These are phyloP conservation scores for Penicillium corylophilum DNA, from an alignment of 2,329 filamentous ascomycete species.

Conservation along the genomic window DNA sequence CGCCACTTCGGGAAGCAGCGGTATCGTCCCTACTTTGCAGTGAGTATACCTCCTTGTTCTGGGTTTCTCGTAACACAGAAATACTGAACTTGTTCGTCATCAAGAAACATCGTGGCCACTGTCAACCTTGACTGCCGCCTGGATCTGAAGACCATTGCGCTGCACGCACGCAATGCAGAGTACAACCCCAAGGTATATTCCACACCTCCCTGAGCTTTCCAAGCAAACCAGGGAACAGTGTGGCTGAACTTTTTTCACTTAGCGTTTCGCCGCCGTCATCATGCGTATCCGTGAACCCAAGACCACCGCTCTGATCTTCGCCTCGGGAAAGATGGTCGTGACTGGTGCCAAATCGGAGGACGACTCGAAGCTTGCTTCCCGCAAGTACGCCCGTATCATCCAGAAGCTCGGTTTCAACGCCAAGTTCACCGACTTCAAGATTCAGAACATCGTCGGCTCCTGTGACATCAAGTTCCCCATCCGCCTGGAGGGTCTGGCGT, in stretches of 20 bases:
- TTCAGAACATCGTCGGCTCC: slow-evolving; percentile 98
- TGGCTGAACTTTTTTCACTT: slow-evolving; percentile 45
- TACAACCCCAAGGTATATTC: slow-evolving; percentile 90
- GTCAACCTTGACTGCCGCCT: slow-evolving; percentile 97
- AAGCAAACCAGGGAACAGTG: slow-evolving; percentile 37
- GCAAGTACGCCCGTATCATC: slow-evolving; percentile 98
- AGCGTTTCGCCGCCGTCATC: slow-evolving; percentile 98
- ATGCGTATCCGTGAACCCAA: slow-evolving; percentile 99
- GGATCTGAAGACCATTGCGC: slow-evolving; percentile 97
- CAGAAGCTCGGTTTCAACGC: slow-evolving; percentile 99
- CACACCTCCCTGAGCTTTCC: slow-evolving; percentile 31
- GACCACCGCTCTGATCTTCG: slow-evolving; percentile 96
- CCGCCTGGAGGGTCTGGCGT: slow-evolving; percentile 90
- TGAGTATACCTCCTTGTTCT: slow-evolving; percentile 68
- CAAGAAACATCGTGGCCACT: slow-evolving; percentile 97
- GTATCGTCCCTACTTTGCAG: slow-evolving; percentile 91
- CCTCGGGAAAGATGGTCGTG: slow-evolving; percentile 98
- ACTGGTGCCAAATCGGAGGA: slow-evolving; percentile 98
- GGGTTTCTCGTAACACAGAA: slow-evolving; percentile 24
- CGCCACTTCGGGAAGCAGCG: slow-evolving; percentile 84
- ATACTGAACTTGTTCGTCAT: slow-evolving; percentile 47
- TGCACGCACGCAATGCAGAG: slow-evolving; percentile 97
- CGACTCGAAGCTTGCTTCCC: slow-evolving; percentile 91
- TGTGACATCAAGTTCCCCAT: slow-evolving; percentile 99
- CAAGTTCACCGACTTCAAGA: slow-evolving; percentile 99